These are phyloP conservation scores for Dipodascopsis uninucleata DNA, from an alignment of 805 yeast species.

Conservation along the genomic window DNA sequence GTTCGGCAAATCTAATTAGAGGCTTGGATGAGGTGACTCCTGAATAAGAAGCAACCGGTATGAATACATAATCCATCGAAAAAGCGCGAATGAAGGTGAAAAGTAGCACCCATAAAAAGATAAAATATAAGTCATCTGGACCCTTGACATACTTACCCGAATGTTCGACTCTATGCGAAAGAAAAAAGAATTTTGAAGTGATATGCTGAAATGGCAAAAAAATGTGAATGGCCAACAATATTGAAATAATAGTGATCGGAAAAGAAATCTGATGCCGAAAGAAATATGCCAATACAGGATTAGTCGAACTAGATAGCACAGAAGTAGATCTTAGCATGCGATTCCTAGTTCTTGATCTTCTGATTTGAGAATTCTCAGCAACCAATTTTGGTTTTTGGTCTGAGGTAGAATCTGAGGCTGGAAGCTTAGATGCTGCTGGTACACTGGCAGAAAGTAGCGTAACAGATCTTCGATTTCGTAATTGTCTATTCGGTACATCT, in stretches of 20 bases:
- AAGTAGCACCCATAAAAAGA: slow-evolving; percentile 52
- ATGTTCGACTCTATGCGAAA: slow-evolving; percentile 36
- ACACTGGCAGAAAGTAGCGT: too few relatives aligned
- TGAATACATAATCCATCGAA: slow-evolving; percentile 55
- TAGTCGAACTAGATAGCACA: too few relatives aligned
- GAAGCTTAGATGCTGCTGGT: too few relatives aligned
- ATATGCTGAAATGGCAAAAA: slow-evolving; percentile 34
- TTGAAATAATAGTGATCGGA: slow-evolving; percentile 11
- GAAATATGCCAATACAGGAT: too few relatives aligned
- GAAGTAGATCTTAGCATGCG: too few relatives aligned
- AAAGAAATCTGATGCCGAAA: slow-evolving; percentile 3
- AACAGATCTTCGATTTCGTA: too few relatives aligned
- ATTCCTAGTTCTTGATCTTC: too few relatives aligned
- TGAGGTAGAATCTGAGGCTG: too few relatives aligned
- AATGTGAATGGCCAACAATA: slow-evolving; percentile 9
- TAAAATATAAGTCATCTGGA: slow-evolving; percentile 35
- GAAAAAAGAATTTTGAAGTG: slow-evolving; percentile 35
- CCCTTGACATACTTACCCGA: slow-evolving; percentile 24
- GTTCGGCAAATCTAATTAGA: slow-evolving; percentile 73
- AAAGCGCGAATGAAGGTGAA: slow-evolving; percentile 57
- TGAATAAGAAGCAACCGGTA: slow-evolving; percentile 49
- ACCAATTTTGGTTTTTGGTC: too few relatives aligned
- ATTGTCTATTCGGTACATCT: too few relatives aligned
- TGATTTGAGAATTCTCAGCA: too few relatives aligned
- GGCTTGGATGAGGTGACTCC: slow-evolving; percentile 51